Percentiles rank a stretch among this genome's conserved stretches.
These are phyloP conservation scores for Blastobotrys proliferans DNA, from an alignment of 1,139 yeast species.

Conservation along the genomic window DNA sequence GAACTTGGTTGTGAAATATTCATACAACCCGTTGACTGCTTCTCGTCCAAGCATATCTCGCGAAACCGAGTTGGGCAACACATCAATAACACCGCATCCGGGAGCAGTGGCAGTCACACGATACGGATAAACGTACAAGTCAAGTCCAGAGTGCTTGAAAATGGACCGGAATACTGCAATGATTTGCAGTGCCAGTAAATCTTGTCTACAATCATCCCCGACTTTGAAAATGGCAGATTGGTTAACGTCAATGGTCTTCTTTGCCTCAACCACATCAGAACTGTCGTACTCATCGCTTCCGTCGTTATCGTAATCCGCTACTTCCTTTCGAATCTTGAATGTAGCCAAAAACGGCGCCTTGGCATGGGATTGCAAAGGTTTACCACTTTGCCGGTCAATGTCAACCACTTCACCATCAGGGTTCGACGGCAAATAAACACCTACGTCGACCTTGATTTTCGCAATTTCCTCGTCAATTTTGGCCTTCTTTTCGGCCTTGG, in stretches of 20 bases:
- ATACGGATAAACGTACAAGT: conserved; percentile 86
- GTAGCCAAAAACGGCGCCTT: conserved; percentile 98
- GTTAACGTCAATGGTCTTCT: conserved; percentile 44
- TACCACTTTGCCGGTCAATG: conserved; percentile 87
- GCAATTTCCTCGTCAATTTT: conserved; percentile 97
- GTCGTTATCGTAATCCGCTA: conserved; percentile 34
- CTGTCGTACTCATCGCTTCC: conserved; percentile 13
- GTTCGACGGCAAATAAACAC: conserved; percentile 91
- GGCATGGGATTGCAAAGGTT: conserved; percentile 97
- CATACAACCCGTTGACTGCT: conserved; percentile 95
- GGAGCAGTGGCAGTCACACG: conserved; percentile 98
- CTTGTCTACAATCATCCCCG: conserved; percentile 99
- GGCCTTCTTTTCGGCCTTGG: conserved; percentile 93
- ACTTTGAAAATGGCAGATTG: conserved; percentile 97
- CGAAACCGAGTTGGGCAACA: conserved; percentile 87
- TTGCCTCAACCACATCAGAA: not conserved
- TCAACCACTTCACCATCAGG: conserved; percentile 95
- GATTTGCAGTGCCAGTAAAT: conserved; percentile 87
- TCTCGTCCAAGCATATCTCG: conserved; percentile 99
- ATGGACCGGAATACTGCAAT: conserved; percentile 88
- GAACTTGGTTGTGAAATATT: conserved; percentile 85
- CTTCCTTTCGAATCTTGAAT: conserved; percentile 69
- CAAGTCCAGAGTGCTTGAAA: conserved; percentile 84
- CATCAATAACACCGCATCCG: conserved; percentile 98
- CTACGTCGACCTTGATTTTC: conserved; percentile 67